Base-by-base conservation (phyloP, 2,329 filamentous ascomycete genomes). In the Monosporascus sp. region DNA sequence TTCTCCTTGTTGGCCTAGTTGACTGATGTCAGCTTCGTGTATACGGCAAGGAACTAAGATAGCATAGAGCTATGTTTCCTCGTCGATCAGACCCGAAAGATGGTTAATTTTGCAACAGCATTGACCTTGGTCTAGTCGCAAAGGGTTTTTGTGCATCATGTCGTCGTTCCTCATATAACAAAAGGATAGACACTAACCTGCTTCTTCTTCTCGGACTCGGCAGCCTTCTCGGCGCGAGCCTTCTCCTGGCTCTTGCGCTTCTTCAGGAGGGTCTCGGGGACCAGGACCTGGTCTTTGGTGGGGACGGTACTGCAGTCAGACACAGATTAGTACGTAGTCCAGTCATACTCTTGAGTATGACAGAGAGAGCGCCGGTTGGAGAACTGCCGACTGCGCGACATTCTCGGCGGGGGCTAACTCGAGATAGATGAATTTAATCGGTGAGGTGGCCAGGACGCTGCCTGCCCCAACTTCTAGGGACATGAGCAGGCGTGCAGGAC, bases 191-290 rank as follows among this genome's bases (percentile, higher is more conserved):
- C 61, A 85, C 90, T 76, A 76, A 97, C 94, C 83, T 90, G 84
- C 83, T 94, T 94, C 78, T 86, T 89, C 84, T 96, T 89, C 78
- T 91, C 84, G 64, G 85, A 76, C 71, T 90, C 89, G 64, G 88
- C 83, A 66, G 83, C 77, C 75, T 87, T 88, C 80, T 93, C 90
- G 76, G 94, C 92, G 76, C 92, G 90, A 76, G 92, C 91, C 87
- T 97, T 96, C 87, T 99, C 94, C 82, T 97, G 93, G 77, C 86
- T 91, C 91, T 99, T 99, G 83, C 94, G 90, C 91, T 99, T 99
- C 90, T 99, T 99, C 78, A 99, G 86, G 72, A 99, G 90, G 70
- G 94, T 99, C 90, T 99, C 94, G 68, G 94, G 94, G 74, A 97
- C 91, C 76, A 97, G 84, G 76, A 99, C 86, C 77, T 97, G 89